phyloP scores from a whole-genome alignment of 2,329 filamentous ascomycete species.

The Botrytis porri region DNA sequence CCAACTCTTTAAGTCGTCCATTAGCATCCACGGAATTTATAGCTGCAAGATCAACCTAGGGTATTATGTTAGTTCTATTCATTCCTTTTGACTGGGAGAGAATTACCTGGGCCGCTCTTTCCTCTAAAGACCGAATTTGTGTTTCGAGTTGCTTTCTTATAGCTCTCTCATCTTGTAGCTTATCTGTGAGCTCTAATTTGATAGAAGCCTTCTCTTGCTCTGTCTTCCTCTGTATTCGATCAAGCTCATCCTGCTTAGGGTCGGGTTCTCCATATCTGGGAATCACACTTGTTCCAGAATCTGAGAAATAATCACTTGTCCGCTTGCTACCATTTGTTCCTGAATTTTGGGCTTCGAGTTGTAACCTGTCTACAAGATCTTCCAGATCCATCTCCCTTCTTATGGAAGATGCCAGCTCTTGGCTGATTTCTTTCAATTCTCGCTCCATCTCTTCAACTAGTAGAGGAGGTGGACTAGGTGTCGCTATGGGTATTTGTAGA shows the following conservation, averaged over 20 bases:
- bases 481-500: constrained; percentile 36
- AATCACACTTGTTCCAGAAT: constrained; percentile 84
- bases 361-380: constrained; percentile 84
- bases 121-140: constrained; percentile 79
- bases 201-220: constrained; percentile 91
- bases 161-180: constrained; percentile 81
- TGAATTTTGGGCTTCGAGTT: constrained; percentile 67
- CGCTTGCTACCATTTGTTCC: constrained; percentile 57
- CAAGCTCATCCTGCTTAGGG: constrained; percentile 66
- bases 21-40: constrained; percentile 55
- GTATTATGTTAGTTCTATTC: constrained; percentile 24
- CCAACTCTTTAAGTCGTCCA: constrained; percentile 71
- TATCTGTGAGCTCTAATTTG: constrained; percentile 78
- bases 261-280: constrained; percentile 64
- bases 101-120: constrained; percentile 65
- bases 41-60: constrained; percentile 45
- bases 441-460: constrained; percentile 87
- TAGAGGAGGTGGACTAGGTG: constrained; percentile 42
- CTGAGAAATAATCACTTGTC: constrained; percentile 97
- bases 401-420: constrained; percentile 89
- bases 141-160: constrained; percentile 73
- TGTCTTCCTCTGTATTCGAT: constrained; percentile 75
- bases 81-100: constrained; percentile 19
- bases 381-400: constrained; percentile 94
- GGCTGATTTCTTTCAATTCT: constrained; percentile 88